Evolutionary conservation across 257 asterid genomes (phyloP).

Genomic region (Echites panduratus): DNA sequence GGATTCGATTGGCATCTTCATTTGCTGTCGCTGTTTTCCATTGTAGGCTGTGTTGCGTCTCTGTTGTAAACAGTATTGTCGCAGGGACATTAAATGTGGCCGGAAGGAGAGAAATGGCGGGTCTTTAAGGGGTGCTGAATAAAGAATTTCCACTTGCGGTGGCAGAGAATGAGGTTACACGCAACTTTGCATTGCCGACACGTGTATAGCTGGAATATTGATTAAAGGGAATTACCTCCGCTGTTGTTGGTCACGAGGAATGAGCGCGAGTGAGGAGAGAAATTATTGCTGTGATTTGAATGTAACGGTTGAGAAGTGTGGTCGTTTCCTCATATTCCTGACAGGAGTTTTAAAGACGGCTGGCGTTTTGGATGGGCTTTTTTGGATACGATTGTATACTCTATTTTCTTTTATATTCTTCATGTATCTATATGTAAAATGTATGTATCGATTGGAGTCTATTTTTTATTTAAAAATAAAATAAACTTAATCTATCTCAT

Average conservation of each 20-base stretch:
- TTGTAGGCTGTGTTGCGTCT: not conserved
- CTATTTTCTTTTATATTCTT: too few species aligned
- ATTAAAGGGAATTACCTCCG: not conserved
- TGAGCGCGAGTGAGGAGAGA: conserved; percentile 12
- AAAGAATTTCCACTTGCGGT: not conserved
- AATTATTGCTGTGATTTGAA: conserved; percentile 19
- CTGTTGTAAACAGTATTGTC: not conserved
- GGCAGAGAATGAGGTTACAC: not conserved
- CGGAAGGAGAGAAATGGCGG: conserved; percentile 23
- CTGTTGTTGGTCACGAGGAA: not conserved
- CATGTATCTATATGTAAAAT: too few species aligned
- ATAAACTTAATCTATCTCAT: too few species aligned
- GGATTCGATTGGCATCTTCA: not conserved
- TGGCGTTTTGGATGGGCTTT: conserved; percentile 1
- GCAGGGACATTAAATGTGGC: conserved; percentile 20
- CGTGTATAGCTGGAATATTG: not conserved
- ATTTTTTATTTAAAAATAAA: too few species aligned
- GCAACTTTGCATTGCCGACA: not conserved
- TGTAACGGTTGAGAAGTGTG: conserved; percentile 21
- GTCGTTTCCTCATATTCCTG: not conserved
- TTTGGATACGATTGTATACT: too few species aligned
- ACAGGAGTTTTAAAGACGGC: not conserved
- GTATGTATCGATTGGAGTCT: too few species aligned
- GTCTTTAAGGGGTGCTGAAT: not conserved
- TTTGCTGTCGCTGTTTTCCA: not conserved